Evolutionary conservation across 306 rosid species (phyloP), one percentile per base, ranked within the genome.

Genomic region (Arachis hypogaea): DNA sequence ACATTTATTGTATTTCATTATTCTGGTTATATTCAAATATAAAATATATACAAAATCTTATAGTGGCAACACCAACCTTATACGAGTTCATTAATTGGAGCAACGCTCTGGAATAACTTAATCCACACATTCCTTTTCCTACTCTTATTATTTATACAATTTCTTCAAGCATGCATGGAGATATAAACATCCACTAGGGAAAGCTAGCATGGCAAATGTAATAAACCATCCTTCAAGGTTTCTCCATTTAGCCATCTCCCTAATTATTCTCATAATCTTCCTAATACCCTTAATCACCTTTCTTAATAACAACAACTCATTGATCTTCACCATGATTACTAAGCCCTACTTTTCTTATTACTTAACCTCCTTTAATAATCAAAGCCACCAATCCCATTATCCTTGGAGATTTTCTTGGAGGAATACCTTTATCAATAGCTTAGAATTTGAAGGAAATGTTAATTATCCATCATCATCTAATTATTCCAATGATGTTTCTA

Each of bases 391-490:
- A 22, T 1, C 54, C 51, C 11, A 46, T 33, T 33, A 33, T 46
- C 12, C 6, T 6, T 45, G 50, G 50, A 45, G 50, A 45, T 45
- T 7, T 18, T 4, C 10, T 65, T 65, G 38, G 54, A 45, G 55
- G 38, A 45, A 71, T 29, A 2, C 38, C 16, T 71, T 59, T 58
- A 30, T 59, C 46, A 45, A 33, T 33, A 33, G 38, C 38, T 33
- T 33, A 33, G 76, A 58, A 11, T 71, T 58, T 7, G 63, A 72
- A 72, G 38, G 63, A 11, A 36, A 5, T 30, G 22, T 59, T 3
- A 16, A 59, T 33, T 4, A 33, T 33, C 38, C 38, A 49, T 10
- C 54, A 8, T 49, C 12, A 4, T 33, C 38, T 33, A 33, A 33
- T 2, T 14, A 33, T 2, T 14, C 51, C 36, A 38, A 46, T 4